These are phyloP conservation scores for Pluteus cervinus DNA, from an alignment of 768 basidiomycete species.

Conservation along the genomic window DNA sequence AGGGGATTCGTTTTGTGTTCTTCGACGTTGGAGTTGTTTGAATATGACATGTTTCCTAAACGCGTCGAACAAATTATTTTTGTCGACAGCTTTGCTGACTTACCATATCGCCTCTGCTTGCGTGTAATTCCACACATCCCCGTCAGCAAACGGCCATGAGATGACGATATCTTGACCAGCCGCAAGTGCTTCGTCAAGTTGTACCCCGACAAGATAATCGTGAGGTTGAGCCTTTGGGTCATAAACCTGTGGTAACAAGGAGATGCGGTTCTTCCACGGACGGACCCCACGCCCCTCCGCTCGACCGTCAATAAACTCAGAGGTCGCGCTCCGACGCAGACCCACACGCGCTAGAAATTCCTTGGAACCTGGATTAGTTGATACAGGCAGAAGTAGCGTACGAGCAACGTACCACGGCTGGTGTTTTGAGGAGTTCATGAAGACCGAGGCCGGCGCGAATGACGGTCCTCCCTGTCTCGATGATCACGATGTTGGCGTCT, in stretches of 20 bases:
- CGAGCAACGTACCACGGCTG: constrained; percentile 61
- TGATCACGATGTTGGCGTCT: constrained; percentile 73
- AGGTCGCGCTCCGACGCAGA: constrained; percentile 43
- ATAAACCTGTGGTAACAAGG: constrained; percentile 38
- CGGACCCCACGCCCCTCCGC: too few species aligned
- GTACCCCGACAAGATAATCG: constrained; percentile 78
- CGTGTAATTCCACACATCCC: constrained; percentile 67
- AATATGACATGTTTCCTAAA: constrained; percentile 83
- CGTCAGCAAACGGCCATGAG: constrained; percentile 80
- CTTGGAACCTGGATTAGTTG: constrained; percentile 30
- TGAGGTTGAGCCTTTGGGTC: constrained; percentile 48
- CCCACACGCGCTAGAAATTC: constrained; percentile 80
- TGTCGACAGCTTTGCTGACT: constrained; percentile 17
- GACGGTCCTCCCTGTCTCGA: constrained; percentile 69
- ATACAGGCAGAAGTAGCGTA: not conserved
- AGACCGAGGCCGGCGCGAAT: constrained; percentile 77
- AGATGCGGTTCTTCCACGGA: constrained; percentile 42
- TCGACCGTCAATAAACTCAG: too few species aligned
- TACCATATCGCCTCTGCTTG: constrained; percentile 91
- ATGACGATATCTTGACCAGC: constrained; percentile 67
- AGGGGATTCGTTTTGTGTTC: constrained; percentile 84
- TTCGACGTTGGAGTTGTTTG: constrained; percentile 63
- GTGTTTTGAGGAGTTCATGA: constrained; percentile 70
- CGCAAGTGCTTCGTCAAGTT: constrained; percentile 74
- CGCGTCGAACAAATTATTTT: constrained; percentile 1